Evolutionary conservation across 352 stramenopile genomes (phyloP).

Genomic region (Aphanomyces astaci): DNA sequence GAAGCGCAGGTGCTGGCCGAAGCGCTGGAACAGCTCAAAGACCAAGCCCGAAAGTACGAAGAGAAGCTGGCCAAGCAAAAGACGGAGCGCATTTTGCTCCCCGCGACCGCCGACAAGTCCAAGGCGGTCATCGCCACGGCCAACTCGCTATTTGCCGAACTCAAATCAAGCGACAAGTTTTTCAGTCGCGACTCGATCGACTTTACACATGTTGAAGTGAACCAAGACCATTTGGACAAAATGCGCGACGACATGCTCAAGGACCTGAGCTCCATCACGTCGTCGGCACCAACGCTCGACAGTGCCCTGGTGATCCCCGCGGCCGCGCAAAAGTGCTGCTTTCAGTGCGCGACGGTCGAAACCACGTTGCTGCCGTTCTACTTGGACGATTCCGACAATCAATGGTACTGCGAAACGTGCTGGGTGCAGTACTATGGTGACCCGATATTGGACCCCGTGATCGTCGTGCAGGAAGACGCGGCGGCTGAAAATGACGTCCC

Average conservation of each 20-base stretch:
- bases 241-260: constrained; percentile 63
- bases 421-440: constrained; percentile 66
- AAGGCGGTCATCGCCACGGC: constrained; percentile 66
- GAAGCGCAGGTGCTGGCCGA: constrained; percentile 72
- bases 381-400: constrained; percentile 61
- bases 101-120: constrained; percentile 64
- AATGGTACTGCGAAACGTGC: constrained; percentile 84
- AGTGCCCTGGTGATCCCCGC: constrained; percentile 48
- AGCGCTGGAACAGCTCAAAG: constrained; percentile 75
- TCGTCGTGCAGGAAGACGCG: not conserved
- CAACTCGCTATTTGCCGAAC: constrained; percentile 75
- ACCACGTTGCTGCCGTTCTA: constrained; percentile 22
- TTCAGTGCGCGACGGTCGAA: constrained; percentile 67
- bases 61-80: constrained; percentile 67
- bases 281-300: constrained; percentile 36
- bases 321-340: constrained; percentile 65
- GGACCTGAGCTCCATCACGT: constrained; percentile 72
- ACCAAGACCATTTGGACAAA: constrained; percentile 30
- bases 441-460: not conserved
- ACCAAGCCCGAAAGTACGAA: constrained; percentile 80
- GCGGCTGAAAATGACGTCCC: not conserved
- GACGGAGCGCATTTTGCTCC: constrained; percentile 51
- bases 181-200: constrained; percentile 71
- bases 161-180: constrained; percentile 56
- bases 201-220: constrained; percentile 46